Evolutionary conservation across 1,284 basidiomycete species (phyloP), one percentile per base, ranked within the genome.

Genomic region (Tylopilus sp.): DNA sequence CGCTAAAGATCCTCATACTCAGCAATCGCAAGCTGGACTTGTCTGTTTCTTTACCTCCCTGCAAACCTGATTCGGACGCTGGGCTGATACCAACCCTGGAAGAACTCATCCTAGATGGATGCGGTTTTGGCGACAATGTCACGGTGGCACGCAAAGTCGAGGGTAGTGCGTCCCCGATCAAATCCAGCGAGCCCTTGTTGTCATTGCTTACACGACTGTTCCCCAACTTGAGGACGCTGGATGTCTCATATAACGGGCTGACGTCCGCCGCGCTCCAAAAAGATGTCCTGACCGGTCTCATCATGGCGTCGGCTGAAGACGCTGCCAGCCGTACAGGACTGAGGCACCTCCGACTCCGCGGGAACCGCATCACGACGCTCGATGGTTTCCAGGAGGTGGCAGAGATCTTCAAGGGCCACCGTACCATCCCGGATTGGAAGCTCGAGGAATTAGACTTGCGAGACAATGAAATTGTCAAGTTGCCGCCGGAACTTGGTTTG

Each of bases 401-500:
- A 20, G 72, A 76, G 52, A 64, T 74, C 42, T 88, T 88, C 66
- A 81, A 76, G 58, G 81, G 80, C 9, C 78, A 84, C 57, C 72
- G 82, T 44, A 72, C 77, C 12, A 76, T 84, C 3, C 72, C 76
- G 0, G 75, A 73, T 51, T 90, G 85, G 85, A 81, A 78, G 59
- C 71, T 90, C 41, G 86, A 90, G 59, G 88, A 91, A 63, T 66
- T 91, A 36, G 88, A 91, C 66, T 55, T 90, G 58, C 69, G 88
- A 53, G 86, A 91, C 59, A 91, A 91, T 56, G 83, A 86, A 60
- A 79, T 91, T 47, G 73, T 74, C 9, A 81, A 77, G 66, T 65
- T 91, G 31, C 81, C 80, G 0, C 68, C 83, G 5, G 81, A 83
- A 60, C 63, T 90, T 46, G 88, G 88, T 12, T 61, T 88, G 54